These are phyloP conservation scores for Bertia moriformis DNA, from an alignment of 2,329 filamentous ascomycete species.

Conservation along the genomic window DNA sequence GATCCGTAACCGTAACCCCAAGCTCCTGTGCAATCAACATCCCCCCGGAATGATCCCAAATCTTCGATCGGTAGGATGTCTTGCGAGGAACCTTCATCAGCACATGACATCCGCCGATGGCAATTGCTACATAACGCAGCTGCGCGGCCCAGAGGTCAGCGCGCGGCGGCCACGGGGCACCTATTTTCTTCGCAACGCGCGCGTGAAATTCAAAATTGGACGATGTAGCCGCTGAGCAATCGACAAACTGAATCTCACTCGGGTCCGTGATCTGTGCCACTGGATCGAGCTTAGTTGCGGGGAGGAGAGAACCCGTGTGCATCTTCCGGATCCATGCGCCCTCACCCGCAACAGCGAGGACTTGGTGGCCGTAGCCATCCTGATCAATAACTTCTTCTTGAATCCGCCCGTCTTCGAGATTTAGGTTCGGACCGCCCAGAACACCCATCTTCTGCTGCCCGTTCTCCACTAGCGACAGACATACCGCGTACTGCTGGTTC, in stretches of 20 bases:
- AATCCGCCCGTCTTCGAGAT: constrained; percentile 17
- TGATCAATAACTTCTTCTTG: constrained; percentile 23
- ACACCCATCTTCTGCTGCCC: constrained; percentile 42
- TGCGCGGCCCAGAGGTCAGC: constrained; percentile 34
- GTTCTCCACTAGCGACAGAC: constrained; percentile 39
- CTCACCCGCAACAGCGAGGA: background rate
- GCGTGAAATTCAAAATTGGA: constrained; percentile 20
- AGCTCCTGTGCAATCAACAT: constrained; percentile 31
- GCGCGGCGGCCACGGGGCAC: constrained; percentile 24
- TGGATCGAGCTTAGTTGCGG: constrained; percentile 13
- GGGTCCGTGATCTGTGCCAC: background rate
- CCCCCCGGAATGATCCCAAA: constrained; percentile 38
- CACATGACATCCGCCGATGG: constrained; percentile 29
- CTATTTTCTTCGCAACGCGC: constrained; percentile 18
- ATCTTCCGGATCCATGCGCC: constrained; percentile 15
- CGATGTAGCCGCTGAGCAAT: constrained; percentile 8
- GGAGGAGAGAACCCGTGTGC: constrained; percentile 14
- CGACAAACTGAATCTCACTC: background rate
- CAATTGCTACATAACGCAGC: constrained; percentile 32
- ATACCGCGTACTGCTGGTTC: constrained; percentile 48
- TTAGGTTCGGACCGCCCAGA: constrained; percentile 47
- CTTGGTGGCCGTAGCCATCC: constrained; percentile 19
- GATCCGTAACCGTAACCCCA: constrained; percentile 30
- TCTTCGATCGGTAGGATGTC: constrained; percentile 24
- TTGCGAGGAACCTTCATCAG: constrained; percentile 28